Base-by-base conservation (phyloP, 2,329 filamentous ascomycete genomes). In the Pseudopithomyces chartarum region DNA sequence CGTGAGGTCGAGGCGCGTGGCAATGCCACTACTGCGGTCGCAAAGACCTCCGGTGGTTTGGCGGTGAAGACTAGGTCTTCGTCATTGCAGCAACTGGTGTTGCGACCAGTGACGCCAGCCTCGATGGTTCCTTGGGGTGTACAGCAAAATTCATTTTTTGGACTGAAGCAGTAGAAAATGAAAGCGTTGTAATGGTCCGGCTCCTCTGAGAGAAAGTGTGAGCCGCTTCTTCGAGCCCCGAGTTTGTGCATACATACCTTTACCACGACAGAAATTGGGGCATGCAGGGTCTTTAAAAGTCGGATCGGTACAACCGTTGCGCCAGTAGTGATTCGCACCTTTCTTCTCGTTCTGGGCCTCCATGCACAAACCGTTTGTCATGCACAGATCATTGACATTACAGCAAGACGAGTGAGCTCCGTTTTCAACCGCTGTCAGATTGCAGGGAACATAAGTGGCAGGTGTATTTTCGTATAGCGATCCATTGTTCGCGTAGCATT, bases 331-430 rank as follows among this genome's bases (percentile, higher is more conserved):
- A 11, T 60, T 62, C n/a, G 29, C 39, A 8, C 51, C 34, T 34
- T 49, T 54, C 2, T 8, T 12, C 17, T 40, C 47, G 20, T 40
- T 42, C n/a, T 22, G 4, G 12, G 22, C 34, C 15, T 50, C 47
- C 47, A 50, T 50, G 43, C 58, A 60, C 19, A 63, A 36, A 4
- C 58, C 60, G 26, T 61, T 63, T 3, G 55, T 57, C n/a, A 61
- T 46, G 32, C 60, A 61, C 7, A 52, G 36, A 44, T 60, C 58
- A 4, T 54, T 54, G 2, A 53, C 33, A 3, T 43, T 22, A 20
- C 56, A 63, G 39, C 58, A 63, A 38, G 54, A 40, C 12, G 55
- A 55, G 32, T 61, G 58, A 6, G 46, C 50, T 22, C 58, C 58
- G 10, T 54, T 44, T 19, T 52, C 51, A 12, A 63, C 49, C 5